phyloP scores from a whole-genome alignment of 306 rosid species.

The Quercus dentata region DNA sequence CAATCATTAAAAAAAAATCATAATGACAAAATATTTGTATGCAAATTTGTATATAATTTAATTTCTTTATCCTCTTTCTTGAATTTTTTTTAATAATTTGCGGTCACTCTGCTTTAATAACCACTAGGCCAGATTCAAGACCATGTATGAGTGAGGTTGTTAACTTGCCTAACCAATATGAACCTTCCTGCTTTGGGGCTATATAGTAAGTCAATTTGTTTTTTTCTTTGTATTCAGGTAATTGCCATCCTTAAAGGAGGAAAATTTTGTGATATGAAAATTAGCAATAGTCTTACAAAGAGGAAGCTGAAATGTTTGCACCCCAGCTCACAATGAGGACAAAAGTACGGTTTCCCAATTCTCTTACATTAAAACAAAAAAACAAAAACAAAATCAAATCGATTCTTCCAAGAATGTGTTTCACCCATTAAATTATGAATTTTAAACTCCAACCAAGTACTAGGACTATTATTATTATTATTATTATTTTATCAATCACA shows the following conservation, averaged over 20 bases:
- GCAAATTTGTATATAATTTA: not conserved
- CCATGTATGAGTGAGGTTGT: conserved; percentile 27
- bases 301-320: not conserved
- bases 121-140: conserved; percentile 11
- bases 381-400: too few species aligned
- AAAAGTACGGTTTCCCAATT: not conserved
- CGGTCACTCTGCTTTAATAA: not conserved
- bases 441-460: too few species aligned
- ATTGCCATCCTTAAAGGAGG: conserved; percentile 21
- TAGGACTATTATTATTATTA: too few species aligned
- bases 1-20: not conserved
- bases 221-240: not conserved
- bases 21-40: not conserved
- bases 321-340: not conserved
- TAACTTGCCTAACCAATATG: not conserved
- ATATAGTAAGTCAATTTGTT: not conserved
- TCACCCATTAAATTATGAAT: too few species aligned
- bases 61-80: not conserved
- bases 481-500: too few species aligned
- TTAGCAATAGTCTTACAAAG: too few species aligned
- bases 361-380: too few species aligned
- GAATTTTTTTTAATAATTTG: not conserved
- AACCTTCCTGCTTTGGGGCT: not conserved
- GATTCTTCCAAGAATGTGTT: too few species aligned
- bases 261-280: not conserved